These are phyloP conservation scores for Entomortierella parvispora DNA, from an alignment of 192 early-diverging fungal species.

Conservation along the genomic window DNA sequence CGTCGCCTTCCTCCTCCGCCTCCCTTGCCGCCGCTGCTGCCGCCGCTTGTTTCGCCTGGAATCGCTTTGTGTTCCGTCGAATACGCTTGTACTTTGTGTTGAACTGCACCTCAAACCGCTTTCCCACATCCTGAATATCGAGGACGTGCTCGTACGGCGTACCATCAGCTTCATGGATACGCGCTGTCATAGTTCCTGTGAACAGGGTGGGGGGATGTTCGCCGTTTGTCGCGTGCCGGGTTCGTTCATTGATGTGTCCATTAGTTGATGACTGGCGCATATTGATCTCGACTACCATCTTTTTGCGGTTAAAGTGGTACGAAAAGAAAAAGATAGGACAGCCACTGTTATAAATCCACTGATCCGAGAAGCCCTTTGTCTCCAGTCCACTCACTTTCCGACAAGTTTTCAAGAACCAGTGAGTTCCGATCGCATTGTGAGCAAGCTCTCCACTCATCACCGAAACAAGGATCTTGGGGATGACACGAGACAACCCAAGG, in stretches of 20 bases:
- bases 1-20: slow-evolving; percentile 73
- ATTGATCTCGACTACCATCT: slow-evolving; percentile 93
- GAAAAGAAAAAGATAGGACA: slow-evolving; percentile 87
- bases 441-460: slow-evolving; percentile 76
- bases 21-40: slow-evolving; percentile 71
- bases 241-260: slow-evolving; percentile 40
- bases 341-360: slow-evolving; percentile 95
- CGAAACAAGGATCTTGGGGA: slow-evolving; percentile 81
- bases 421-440: slow-evolving; percentile 69
- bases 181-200: slow-evolving; percentile 75
- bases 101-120: slow-evolving; percentile 91
- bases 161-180: slow-evolving; percentile 86
- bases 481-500: slow-evolving; percentile 77
- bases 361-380: slow-evolving; percentile 83
- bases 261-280: slow-evolving; percentile 81
- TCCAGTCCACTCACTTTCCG: slow-evolving; percentile 89
- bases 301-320: slow-evolving; percentile 94
- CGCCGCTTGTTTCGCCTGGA: slow-evolving; percentile 76
- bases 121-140: slow-evolving; percentile 76
- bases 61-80: slow-evolving; percentile 79
- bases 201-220: slow-evolving; percentile 45
- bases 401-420: slow-evolving; percentile 81
- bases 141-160: slow-evolving; percentile 87
- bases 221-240: slow-evolving; percentile 9
- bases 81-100: slow-evolving; percentile 99